phyloP scores from a whole-genome alignment of 495 filamentous ascomycete genomes.

The Hypomontagnella submonticulosa region DNA sequence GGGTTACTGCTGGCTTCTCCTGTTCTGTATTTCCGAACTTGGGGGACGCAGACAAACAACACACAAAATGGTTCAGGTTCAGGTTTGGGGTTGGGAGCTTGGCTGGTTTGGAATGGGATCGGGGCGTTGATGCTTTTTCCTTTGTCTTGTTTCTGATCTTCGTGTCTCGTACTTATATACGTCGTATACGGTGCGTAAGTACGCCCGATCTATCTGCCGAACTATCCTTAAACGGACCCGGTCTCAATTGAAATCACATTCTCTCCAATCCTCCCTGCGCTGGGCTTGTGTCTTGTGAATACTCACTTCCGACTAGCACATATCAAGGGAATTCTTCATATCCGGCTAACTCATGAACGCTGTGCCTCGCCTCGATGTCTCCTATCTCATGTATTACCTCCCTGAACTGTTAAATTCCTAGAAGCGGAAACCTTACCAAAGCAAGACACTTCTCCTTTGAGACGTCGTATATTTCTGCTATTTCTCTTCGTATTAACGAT shows the following conservation, averaged over 20 bases:
- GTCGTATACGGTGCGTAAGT: constrained; percentile 8
- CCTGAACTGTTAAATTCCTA: no score
- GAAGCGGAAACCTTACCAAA: no score
- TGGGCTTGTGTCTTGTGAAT: not conserved
- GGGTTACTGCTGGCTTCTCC: no score
- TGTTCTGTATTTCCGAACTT: constrained; percentile 17
- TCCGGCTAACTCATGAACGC: no score
- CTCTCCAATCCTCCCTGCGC: not conserved
- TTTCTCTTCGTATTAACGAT: no score
- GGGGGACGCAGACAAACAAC: not conserved
- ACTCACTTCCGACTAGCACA: no score
- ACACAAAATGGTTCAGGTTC: not conserved
- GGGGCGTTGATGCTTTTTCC: not conserved
- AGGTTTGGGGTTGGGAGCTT: not conserved
- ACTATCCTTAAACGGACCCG: constrained; percentile 1
- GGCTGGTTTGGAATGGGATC: constrained; percentile 1
- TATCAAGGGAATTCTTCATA: no score
- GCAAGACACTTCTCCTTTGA: no score
- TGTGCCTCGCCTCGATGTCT: no score
- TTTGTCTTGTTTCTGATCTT: not conserved
- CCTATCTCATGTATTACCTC: no score
- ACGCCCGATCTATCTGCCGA: constrained; percentile 1
- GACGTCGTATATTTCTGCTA: no score
- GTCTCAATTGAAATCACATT: constrained; percentile 7
- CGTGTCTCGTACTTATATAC: not conserved